Evolutionary conservation across 2,329 filamentous ascomycete genomes (phyloP), one percentile per base, ranked within the genome.

Genomic region (Beauveria sp.): DNA sequence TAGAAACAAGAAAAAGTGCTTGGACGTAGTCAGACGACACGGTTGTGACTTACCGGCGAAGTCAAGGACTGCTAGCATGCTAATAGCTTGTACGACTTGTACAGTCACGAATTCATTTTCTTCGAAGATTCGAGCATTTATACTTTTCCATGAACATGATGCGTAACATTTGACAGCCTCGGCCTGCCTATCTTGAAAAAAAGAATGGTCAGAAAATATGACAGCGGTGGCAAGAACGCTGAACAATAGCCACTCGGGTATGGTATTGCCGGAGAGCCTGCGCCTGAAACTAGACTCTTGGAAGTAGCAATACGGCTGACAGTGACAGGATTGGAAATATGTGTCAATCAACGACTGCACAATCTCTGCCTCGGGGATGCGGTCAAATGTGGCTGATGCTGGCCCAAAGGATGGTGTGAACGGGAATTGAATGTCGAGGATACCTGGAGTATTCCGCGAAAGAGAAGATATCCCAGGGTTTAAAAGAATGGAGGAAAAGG

Each of bases 101-200:
- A 92, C 72, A 79, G 80, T 0, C 70, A 90, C 63, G 84, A 91
- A 67, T 92, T 93, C 73, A 86, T 92, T 66, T 89, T 87, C 69
- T 28, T 50, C 47, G 26, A 50, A 50, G 7, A 50, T 28, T 18
- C 47, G 47, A 30, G 22, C 18, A 50, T 50, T 18, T 5, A 50
- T 50, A 14, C 9, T 30, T 28, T 30, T 30, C 47, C 47, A 50
- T 30, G 47, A 30, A 50, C 24, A 28, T 10, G 47, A 50, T 18
- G 47, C 47, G 6, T 50, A 50, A 26, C 18, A n/a, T 4, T 28
- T 6, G 47, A 24, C 24, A n/a, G 47, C 47, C 6, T 50, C 47
- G 16, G 47, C 24, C 18, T 50, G 47, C 24, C 47, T 50, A 0
- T 30, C 24, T 18, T 28, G 47, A 50, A 50, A 30, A n/a, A 50